Percentiles rank a stretch among this genome's conserved stretches.
Evolutionary conservation across 2,329 filamentous ascomycete species (phyloP).

Genomic region (Pseudocercospora fuligena): DNA sequence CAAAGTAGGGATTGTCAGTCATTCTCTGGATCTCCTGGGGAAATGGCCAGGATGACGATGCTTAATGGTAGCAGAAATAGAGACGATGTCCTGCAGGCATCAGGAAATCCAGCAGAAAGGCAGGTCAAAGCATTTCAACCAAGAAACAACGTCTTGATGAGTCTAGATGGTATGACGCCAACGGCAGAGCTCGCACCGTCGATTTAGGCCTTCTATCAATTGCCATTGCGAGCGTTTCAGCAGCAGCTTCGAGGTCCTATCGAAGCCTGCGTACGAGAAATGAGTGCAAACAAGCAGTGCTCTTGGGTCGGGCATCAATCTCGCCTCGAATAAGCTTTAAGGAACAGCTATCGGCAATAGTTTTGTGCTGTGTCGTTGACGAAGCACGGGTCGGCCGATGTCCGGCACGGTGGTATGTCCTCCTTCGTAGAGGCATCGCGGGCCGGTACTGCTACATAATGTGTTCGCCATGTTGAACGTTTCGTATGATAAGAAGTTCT

Average conservation of each 20-base stretch:
- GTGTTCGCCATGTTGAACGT: background rate
- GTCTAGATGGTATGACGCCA: background rate
- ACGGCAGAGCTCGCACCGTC: background rate
- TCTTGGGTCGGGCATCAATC: background rate
- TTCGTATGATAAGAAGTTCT: background rate
- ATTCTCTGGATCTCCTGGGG: background rate
- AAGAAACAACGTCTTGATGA: background rate
- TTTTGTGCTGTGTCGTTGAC: background rate
- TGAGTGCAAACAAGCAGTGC: background rate
- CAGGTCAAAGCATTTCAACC: background rate
- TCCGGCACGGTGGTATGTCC: background rate
- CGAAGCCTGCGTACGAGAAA: background rate
- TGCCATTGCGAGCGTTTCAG: constrained; percentile 35
- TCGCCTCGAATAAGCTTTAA: constrained; percentile 3
- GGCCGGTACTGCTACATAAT: background rate
- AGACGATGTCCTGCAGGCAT: background rate
- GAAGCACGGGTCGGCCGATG: background rate
- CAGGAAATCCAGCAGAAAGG: background rate
- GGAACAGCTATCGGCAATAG: background rate
- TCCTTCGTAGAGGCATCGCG: background rate
- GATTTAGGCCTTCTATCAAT: constrained; percentile 7
- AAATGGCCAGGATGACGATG: background rate
- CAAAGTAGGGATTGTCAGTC: constrained; percentile 3
- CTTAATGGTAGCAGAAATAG: background rate
- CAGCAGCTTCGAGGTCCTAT: constrained; percentile 1